Conservation (phyloP, 805 yeast species). For the Torulaspora maleeae region DNA sequence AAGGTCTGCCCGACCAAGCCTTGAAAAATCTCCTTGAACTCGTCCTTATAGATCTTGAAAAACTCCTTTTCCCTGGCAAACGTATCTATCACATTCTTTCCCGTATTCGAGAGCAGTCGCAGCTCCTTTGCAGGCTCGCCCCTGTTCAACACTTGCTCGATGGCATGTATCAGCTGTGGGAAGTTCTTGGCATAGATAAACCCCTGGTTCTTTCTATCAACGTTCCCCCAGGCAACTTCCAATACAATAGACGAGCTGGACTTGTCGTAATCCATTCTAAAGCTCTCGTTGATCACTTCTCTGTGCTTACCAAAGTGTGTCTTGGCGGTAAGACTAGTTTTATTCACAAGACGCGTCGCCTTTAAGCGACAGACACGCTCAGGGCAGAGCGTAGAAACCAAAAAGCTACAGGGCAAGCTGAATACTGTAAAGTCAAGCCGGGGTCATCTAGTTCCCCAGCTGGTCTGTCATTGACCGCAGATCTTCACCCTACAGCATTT, state of each 20-base stretch:
- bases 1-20: constrained; percentile 35
- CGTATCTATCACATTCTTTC: constrained; percentile 25
- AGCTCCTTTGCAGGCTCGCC: constrained; percentile 7
- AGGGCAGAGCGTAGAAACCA: not conserved
- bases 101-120: constrained; percentile 28
- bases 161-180: constrained; percentile 20
- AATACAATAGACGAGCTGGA: constrained; percentile 16
- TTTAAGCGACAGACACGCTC: not conserved
- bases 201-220: constrained; percentile 23
- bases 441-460: too few relatives aligned
- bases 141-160: constrained; percentile 17
- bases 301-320: not conserved
- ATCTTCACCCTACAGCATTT: too few relatives aligned
- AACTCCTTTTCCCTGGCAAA: constrained; percentile 32
- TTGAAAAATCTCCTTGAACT: constrained; percentile 32
- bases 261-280: constrained; percentile 14
- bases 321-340: constrained; percentile 6
- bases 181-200: constrained; percentile 32
- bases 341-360: constrained; percentile 1
- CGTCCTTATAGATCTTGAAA: constrained; percentile 33
- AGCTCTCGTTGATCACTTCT: not conserved
- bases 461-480: too few relatives aligned
- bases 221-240: constrained; percentile 25
- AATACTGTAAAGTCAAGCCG: too few relatives aligned
- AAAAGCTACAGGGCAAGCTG: not conserved